Percentiles rank a stretch among this genome's conserved stretches.
These are phyloP conservation scores for Massariosphaeria phaeospora DNA, from an alignment of 495 filamentous ascomycete species.

Conservation along the genomic window DNA sequence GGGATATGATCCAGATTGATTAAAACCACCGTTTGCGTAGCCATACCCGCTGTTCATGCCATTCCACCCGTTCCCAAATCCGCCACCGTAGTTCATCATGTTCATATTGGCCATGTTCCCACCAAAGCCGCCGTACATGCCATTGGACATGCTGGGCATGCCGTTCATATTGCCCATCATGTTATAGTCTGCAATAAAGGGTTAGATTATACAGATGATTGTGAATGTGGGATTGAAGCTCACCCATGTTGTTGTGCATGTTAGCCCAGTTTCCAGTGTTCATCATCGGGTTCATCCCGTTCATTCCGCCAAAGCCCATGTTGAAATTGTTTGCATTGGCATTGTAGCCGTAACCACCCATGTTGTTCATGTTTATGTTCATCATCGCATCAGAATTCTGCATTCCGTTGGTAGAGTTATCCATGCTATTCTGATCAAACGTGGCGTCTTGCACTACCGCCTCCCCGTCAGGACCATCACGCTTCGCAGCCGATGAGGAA, in stretches of 20 bases:
- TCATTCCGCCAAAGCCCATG: constrained; percentile 69
- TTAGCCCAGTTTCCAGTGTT: constrained; percentile 56
- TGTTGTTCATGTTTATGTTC: constrained; percentile 33
- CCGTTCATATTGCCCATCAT: constrained; percentile 40
- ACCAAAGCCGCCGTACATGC: constrained; percentile 54
- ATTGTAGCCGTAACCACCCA: constrained; percentile 45
- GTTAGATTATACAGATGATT: too few relatives aligned
- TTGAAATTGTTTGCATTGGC: constrained; percentile 52
- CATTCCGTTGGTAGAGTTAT: constrained; percentile 3
- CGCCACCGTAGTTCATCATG: constrained; percentile 58
- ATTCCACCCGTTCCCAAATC: constrained; percentile 50
- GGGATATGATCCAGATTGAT: constrained; percentile 47
- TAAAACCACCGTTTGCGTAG: constrained; percentile 72
- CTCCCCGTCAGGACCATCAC: too few relatives aligned
- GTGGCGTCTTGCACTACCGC: not conserved
- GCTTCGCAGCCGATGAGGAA: too few relatives aligned
- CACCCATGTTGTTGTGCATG: constrained; percentile 77
- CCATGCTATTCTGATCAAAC: not conserved
- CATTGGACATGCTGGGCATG: constrained; percentile 55
- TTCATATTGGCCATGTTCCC: constrained; percentile 76
- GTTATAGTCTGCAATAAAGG: constrained; percentile 2
- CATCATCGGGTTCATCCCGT: constrained; percentile 68
- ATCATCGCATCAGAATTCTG: too few relatives aligned
- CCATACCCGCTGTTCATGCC: constrained; percentile 75
- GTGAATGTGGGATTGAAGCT: too few relatives aligned